Base-by-base conservation (phyloP, 371 early-diverging fungal species). In the Batrachochytrium dendrobatidis region DNA sequence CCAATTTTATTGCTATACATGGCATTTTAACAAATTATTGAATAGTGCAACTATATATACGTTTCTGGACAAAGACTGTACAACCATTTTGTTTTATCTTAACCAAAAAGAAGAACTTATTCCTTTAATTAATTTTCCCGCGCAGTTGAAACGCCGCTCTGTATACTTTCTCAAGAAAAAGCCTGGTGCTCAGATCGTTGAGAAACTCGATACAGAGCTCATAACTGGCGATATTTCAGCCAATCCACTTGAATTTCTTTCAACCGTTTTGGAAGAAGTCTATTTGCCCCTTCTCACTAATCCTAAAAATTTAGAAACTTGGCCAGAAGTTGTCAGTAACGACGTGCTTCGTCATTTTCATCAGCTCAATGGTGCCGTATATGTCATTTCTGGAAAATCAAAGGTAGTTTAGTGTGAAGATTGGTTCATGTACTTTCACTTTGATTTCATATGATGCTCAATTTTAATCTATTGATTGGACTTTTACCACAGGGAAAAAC, bases 251-350 rank as follows among this genome's bases (percentile, higher is more conserved):
- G 79, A 80, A 30, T 80, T 75, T 56, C 55, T 82, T n/a, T 69
- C 66, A 26, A 68, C 61, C 7, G 31, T 82, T 1, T 53, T 80
- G 30, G 82, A 82, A 55, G 82, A 82, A 57, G 78, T 82, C 1
- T 82, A 80, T 56, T 50, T 77, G 34, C 81, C 82, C 1, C 59
- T 82, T 3, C 61, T 82, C 2, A 76, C 76, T 10, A 82, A 82
- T 61, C 73, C 73, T 26, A 71, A 70, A 53, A 82, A 82, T 53
- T 58, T 80, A 45, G 82, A 82, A 50, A 58, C 69, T 12, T 82
- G 82, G 82, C 82, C 82, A 10, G 79, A 82, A 43, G 82, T 82
- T 10, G 81, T 82, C 25, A 81, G 80, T 22, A 79, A 62, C 55
- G 82, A 82, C 57, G 81, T 82, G 6, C 58, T 80, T 30, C 44